Evolutionary conservation across 345 rosid genomes (phyloP), one percentile per base, ranked within the genome.

Genomic region (Eucalyptus rudis): DNA sequence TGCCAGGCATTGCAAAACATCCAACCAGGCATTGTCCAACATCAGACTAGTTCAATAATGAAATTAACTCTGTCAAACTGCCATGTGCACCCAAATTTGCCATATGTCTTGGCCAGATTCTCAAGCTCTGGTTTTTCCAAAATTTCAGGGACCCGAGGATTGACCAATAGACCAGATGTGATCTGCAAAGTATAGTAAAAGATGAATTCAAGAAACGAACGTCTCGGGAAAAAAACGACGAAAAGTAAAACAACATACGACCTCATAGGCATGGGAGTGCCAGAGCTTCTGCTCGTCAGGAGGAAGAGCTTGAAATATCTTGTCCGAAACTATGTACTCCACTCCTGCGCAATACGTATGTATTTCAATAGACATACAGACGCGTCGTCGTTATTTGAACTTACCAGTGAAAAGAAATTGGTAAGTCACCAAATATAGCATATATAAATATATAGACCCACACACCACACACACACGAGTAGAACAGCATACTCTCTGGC

Each of bases 41-140:
- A 2, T 58, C 40, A 44, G 31, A 20, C 47, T 56, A 24, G 62
- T 79, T 79, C 33, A n/a, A 10, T 25, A 16, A 13, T 15, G 3
- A 36, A 89, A 14, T 87, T 90, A 94, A 95, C 99, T 89, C 97
- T 93, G 40, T 97, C 98, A 7, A 93, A 89, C 88, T 95, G 96
- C 98, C 99, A 96, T 47, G 98, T 94, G 92, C 99, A 96, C 97
- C 98, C 95, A 49, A 96, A 94, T 89, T 97, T 96, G 62, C 98
- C 97, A 27, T 93, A 94, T 4, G 95, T 91, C 89, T 93, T 94
- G 58, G 96, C 94, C 87, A 97, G 89, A 71, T 93, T 94, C 33
- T 94, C 90, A 33, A 97, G 93, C 87, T 96, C 96, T 8, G 94
- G 96, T 79, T 94, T 95, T 4, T 89, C 94, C 52, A 94, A 92